Evolutionary conservation across 2,329 filamentous ascomycete genomes (phyloP), one percentile per base, ranked within the genome.

Genomic region (Penicillium crustosum): DNA sequence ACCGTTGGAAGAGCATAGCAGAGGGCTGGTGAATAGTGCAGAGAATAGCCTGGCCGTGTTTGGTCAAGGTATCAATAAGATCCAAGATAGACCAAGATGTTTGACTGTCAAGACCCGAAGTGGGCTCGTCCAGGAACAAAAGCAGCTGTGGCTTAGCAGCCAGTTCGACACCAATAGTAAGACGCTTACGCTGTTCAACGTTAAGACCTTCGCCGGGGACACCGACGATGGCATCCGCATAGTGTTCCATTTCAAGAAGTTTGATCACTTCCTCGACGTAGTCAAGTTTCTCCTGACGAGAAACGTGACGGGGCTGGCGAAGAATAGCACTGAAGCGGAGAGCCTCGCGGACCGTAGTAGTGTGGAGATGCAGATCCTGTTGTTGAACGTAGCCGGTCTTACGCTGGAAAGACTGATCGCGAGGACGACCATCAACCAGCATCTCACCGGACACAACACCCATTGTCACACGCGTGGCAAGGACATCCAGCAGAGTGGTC

Each of bases 21-120:
- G 91, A 95, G n/a, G 93, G 93, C 75, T 97, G 93, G 74, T 97
- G 93, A 60, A 97, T 97, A 0, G 93, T 97, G 78, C 92, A 96
- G n/a, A 97, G 86, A 75, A 97, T 91, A 51, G 93, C 93, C 73
- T 95, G 91, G 17, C 93, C 93, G 61, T 87, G 89, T 74, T 93
- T 89, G 67, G 91, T 91, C 35, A 97, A 82, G 76, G 95, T 96
- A 75, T 95, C 89, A 41, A 97, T 83, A 12, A 97, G 83, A 73
- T 91, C 88, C 45, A 92, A 83, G 71, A 97, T 96, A 62, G 91
- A 90, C 91, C 91, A 97, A 0, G 92, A 93, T 1, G 93, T 96
- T 75, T 96, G 92, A 70, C 87, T 91, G 75, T 97, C 93, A 21
- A 97, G 86, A 80, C 93, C 93, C 29, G 92, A 96, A 4, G 93